A percentile compares a stretch with the other conserved stretches of the same genome.
phyloP scores from a whole-genome alignment of 352 stramenopile species.

The Globisporangium spiculum region DNA sequence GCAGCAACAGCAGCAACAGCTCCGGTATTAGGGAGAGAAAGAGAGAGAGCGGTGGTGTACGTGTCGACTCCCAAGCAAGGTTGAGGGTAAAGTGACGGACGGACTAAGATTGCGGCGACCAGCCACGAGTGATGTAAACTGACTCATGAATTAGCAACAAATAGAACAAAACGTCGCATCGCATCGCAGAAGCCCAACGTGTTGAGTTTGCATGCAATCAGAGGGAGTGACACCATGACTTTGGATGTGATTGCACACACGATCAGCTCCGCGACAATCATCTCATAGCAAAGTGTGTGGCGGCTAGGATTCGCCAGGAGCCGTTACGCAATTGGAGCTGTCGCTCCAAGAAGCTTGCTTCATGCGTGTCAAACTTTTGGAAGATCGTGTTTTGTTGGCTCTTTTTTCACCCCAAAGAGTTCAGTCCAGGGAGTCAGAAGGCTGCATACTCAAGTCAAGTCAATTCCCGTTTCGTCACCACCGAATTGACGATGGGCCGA shows the following conservation, averaged over 20 bases:
- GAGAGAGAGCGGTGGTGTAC: neutral
- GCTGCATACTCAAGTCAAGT: neutral
- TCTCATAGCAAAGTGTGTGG: neutral
- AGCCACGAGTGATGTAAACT: neutral
- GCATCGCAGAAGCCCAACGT: neutral
- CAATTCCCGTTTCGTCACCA: neutral
- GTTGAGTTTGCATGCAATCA: neutral
- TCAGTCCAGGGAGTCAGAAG: neutral
- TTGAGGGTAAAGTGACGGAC: neutral
- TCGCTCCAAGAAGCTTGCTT: neutral
- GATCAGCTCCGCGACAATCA: neutral
- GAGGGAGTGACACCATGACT: neutral
- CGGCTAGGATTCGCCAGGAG: neutral
- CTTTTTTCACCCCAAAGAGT: neutral
- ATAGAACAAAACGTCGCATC: neutral
- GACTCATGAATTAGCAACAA: neutral
- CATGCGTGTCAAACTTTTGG: neutral
- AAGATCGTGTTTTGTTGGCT: neutral
- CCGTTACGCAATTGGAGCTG: neutral
- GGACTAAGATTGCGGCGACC: neutral
- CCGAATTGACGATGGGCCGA: neutral
- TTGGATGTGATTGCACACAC: neutral
- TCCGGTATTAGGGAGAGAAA: conserved; percentile 7
- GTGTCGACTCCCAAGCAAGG: too few species aligned
- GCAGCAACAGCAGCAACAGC: conserved; percentile 6